Evolutionary conservation across 345 rosid genomes (phyloP).

Genomic region (Durio zibethinus): DNA sequence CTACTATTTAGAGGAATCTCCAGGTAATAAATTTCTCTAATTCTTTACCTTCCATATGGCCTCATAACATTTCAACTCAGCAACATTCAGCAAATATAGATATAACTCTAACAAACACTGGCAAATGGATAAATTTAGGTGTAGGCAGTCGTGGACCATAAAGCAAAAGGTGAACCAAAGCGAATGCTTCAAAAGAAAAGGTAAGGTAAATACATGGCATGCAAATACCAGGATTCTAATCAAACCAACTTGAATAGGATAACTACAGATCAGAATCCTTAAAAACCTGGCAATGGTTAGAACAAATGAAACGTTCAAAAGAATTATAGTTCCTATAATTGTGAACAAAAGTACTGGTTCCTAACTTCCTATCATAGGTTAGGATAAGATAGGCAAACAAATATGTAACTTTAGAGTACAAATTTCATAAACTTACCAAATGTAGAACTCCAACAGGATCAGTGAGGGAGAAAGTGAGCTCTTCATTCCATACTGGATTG

Average conservation of each 20-base stretch:
- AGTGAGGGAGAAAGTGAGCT: slow-evolving; percentile 61
- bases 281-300: neutral
- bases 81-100: neutral
- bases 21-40: neutral
- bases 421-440: slow-evolving; percentile 42
- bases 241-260: neutral
- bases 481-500: slow-evolving; percentile 97
- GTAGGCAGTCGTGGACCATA: neutral
- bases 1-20: neutral
- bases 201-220: neutral
- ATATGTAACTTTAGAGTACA: neutral
- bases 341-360: neutral
- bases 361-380: neutral
- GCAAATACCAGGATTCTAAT: neutral
- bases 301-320: neutral
- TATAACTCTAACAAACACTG: neutral
- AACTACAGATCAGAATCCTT: neutral
- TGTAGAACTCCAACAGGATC: slow-evolving; percentile 64
- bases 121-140: neutral
- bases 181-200: neutral
- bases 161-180: neutral
- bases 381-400: neutral
- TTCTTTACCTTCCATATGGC: neutral
- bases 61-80: neutral
- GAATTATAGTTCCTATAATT: too few relatives aligned